Percentiles rank a stretch among this genome's conserved stretches.
These are phyloP conservation scores for Metschnikowia arizonensis DNA, from an alignment of 805 yeast species.

Conservation along the genomic window DNA sequence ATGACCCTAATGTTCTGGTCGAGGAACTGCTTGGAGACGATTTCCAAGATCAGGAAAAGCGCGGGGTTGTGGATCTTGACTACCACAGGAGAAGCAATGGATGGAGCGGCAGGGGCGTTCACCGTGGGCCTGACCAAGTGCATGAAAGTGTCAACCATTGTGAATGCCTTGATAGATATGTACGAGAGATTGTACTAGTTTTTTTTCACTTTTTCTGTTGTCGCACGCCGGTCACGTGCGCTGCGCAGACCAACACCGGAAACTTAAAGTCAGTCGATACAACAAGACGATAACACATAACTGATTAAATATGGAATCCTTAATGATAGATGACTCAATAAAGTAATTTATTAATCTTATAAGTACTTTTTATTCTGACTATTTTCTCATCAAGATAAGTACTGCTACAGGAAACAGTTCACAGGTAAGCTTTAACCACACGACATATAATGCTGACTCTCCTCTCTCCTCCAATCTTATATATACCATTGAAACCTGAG, in stretches of 20 bases:
- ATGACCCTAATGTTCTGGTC: conserved; percentile 53
- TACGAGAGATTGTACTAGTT: background rate
- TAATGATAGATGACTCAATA: too few relatives aligned
- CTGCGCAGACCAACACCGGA: background rate
- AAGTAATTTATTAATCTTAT: too few relatives aligned
- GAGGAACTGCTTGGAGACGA: conserved; percentile 50
- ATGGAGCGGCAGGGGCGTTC: conserved; percentile 42
- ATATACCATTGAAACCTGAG: too few relatives aligned
- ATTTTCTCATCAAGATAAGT: too few relatives aligned
- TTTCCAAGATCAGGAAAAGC: conserved; percentile 70
- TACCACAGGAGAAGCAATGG: conserved; percentile 45
- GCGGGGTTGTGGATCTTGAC: conserved; percentile 67
- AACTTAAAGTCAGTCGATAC: too few relatives aligned
- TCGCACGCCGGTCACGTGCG: conserved; percentile 18
- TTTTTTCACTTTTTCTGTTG: conserved; percentile 13
- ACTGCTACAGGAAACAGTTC: too few relatives aligned
- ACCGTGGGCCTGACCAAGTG: conserved; percentile 50
- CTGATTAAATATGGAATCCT: too few relatives aligned
- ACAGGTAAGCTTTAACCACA: too few relatives aligned
- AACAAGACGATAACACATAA: too few relatives aligned
- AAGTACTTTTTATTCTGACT: too few relatives aligned
- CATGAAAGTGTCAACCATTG: conserved; percentile 28
- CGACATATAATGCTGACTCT: too few relatives aligned
- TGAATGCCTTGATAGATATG: background rate
- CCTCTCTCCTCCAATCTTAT: too few relatives aligned